Conservation (phyloP, 164 flowering plant species). For the Macadamia tetraphylla region DNA sequence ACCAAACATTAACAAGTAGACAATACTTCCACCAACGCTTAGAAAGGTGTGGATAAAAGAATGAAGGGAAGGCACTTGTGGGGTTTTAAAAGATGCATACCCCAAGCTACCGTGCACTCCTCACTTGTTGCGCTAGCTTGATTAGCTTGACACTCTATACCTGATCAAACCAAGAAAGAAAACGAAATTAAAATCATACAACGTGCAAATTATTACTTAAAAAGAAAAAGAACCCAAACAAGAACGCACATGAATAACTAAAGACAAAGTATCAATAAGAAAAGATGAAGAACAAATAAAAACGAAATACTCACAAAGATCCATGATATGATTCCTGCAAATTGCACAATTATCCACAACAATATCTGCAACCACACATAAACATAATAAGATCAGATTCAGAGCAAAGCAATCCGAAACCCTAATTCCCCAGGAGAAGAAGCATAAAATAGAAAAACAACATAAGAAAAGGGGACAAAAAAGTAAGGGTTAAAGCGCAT, state of each 20-base stretch:
- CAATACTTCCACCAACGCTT: no score
- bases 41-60: no score
- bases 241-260: neutral
- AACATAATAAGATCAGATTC: neutral
- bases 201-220: no score
- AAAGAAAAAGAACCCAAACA: neutral
- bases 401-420: neutral
- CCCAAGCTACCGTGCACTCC: conserved; percentile 88
- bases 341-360: conserved; percentile 84
- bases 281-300: neutral
- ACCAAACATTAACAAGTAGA: no score
- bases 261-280: neutral
- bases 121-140: conserved; percentile 87
- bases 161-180: conserved; percentile 23
- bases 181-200: neutral
- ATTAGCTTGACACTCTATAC: conserved; percentile 83
- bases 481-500: no score
- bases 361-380: conserved; percentile 41
- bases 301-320: conserved; percentile 58
- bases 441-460: neutral
- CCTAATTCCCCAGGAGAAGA: neutral
- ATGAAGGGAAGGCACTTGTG: no score
- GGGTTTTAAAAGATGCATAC: conserved; percentile 22
- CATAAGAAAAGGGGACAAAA: no score
- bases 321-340: conserved; percentile 89